Evolutionary conservation across 2,329 filamentous ascomycete species (phyloP).

Genomic region (Coccinonectria pachysandricola): DNA sequence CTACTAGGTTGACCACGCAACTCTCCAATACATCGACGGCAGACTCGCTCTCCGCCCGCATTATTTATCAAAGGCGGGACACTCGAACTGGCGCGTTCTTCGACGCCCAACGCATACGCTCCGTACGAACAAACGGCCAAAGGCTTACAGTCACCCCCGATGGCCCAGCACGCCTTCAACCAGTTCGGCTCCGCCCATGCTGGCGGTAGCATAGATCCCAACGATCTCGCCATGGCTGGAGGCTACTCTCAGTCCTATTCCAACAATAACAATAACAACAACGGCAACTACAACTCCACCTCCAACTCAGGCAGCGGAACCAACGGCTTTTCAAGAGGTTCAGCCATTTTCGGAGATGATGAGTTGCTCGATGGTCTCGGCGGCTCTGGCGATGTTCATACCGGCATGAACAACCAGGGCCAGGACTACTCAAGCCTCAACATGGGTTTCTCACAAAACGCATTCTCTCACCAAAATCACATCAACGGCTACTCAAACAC

Average conservation of each 20-base stretch:
- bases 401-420: conserved; percentile 40
- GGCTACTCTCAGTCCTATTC: conserved; percentile 50
- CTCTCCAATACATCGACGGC: too few relatives aligned
- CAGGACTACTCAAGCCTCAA: conserved; percentile 48
- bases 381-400: conserved; percentile 42
- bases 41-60: too few relatives aligned
- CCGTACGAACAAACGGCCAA: too few relatives aligned
- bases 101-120: too few relatives aligned
- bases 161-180: conserved; percentile 48
- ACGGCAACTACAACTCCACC: conserved; percentile 43
- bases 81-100: too few relatives aligned
- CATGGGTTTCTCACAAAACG: conserved; percentile 46
- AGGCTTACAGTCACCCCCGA: conserved; percentile 23
- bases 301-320: conserved; percentile 47
- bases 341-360: conserved; percentile 75
- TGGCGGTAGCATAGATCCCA: conserved; percentile 65
- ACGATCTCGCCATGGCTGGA: conserved; percentile 63
- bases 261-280: conserved; percentile 32
- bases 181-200: conserved; percentile 45
- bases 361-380: conserved; percentile 70
- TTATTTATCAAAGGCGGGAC: too few relatives aligned
- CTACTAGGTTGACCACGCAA: too few relatives aligned
- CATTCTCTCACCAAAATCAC: conserved; percentile 52
- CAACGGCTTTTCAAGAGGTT: conserved; percentile 66
- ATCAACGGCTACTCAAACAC: conserved; percentile 82